Evolutionary conservation across 2,329 filamentous ascomycete species (phyloP).

Genomic region (Penicillium sclerotigenum): DNA sequence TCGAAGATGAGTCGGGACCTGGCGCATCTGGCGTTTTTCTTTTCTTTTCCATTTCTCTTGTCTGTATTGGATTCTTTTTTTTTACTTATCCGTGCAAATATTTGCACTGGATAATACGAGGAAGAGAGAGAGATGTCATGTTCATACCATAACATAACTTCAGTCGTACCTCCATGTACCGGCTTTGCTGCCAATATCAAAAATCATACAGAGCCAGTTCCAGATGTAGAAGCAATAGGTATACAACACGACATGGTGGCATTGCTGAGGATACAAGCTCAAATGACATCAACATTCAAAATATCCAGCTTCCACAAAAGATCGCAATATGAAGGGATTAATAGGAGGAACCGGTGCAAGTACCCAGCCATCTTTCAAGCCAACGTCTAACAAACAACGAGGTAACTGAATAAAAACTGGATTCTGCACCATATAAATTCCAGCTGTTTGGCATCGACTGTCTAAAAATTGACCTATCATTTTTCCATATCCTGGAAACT

Average conservation of each 20-base stretch:
- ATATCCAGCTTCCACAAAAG: background rate
- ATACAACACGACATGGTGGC: background rate
- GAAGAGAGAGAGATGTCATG: constrained; percentile 9
- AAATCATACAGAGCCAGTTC: constrained; percentile 6
- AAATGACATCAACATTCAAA: background rate
- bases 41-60: constrained; percentile 14
- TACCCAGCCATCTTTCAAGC: background rate
- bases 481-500: too few species aligned
- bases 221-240: background rate
- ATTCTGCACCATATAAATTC: too few species aligned
- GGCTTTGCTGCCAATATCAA: constrained; percentile 11
- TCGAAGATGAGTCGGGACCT: constrained; percentile 29
- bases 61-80: constrained; percentile 18
- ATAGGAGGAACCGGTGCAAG: background rate
- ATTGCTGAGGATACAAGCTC: background rate
- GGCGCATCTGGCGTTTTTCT: constrained; percentile 27
- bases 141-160: constrained; percentile 11
- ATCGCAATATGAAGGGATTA: background rate
- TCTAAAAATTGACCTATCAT: too few species aligned
- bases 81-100: background rate
- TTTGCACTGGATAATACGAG: constrained; percentile 7
- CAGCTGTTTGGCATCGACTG: too few species aligned
- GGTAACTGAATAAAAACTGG: too few species aligned
- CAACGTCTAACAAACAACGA: too few species aligned
- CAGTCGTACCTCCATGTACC: background rate